A percentile compares a stretch with the other conserved stretches of the same genome.
Conservation (phyloP, 2,329 filamentous ascomycete species). For the Nothophoma quercina region DNA sequence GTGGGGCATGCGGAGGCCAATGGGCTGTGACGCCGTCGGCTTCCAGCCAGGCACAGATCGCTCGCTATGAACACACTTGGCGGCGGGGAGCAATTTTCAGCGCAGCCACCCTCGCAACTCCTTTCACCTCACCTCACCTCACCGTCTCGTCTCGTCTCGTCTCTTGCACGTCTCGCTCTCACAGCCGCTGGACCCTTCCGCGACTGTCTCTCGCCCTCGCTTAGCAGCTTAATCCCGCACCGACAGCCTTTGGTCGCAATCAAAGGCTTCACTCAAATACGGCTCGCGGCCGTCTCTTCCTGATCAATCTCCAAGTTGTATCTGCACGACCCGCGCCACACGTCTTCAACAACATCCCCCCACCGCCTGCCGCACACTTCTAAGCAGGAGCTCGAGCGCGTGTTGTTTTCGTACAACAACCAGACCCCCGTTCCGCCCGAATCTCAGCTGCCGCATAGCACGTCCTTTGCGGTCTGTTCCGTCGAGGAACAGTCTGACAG, state of each 20-base stretch:
- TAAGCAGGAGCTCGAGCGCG: slow-evolving; percentile 49
- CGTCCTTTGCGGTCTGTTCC: slow-evolving; percentile 96
- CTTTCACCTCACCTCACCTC: slow-evolving; percentile 14
- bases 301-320: slow-evolving; percentile 57
- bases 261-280: slow-evolving; percentile 55
- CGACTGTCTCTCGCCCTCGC: slow-evolving; percentile 20
- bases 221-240: slow-evolving; percentile 11
- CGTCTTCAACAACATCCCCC: slow-evolving; percentile 60
- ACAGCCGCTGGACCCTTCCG: slow-evolving; percentile 16
- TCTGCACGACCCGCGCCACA: slow-evolving; percentile 54
- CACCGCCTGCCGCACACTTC: slow-evolving; percentile 50
- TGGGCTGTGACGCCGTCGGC: slow-evolving; percentile 9
- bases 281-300: slow-evolving; percentile 52
- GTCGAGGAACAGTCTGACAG: slow-evolving; percentile 94
- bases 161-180: slow-evolving; percentile 7
- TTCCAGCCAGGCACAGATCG: slow-evolving; percentile 12
- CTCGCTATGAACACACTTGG: slow-evolving; percentile 15
- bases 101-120: slow-evolving; percentile 10
- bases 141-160: slow-evolving; percentile 17
- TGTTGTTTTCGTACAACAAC: slow-evolving; percentile 55
- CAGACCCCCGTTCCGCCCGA: slow-evolving; percentile 64
- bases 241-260: slow-evolving; percentile 51
- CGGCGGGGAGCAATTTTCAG: slow-evolving; percentile 20
- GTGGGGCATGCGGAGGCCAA: slow-evolving; percentile 12
- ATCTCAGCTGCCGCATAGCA: slow-evolving; percentile 99